A percentile compares a stretch with the other conserved stretches of the same genome.
These are phyloP conservation scores for Rachicladosporium sp. DNA, from an alignment of 2,329 filamentous ascomycete genomes.

Conservation along the genomic window DNA sequence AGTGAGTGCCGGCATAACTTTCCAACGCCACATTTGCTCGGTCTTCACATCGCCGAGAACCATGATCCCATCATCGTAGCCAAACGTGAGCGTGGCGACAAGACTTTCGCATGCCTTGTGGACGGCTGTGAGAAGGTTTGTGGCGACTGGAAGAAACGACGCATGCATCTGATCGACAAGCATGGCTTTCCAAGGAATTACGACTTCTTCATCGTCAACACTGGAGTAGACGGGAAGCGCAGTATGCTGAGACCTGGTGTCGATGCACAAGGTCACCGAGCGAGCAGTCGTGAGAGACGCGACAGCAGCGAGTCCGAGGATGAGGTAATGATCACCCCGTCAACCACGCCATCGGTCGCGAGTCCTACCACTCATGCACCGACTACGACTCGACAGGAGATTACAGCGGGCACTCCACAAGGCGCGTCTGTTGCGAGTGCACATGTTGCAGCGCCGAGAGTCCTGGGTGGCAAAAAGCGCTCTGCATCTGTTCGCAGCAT, in stretches of 20 bases:
- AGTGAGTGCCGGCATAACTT: slow-evolving; percentile 77
- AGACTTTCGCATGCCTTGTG: slow-evolving; percentile 85
- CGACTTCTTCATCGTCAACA: slow-evolving; percentile 75
- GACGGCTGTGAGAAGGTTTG: slow-evolving; percentile 79
- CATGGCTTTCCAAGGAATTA: slow-evolving; percentile 80
- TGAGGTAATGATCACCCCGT: slow-evolving; percentile 13
- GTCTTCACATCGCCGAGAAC: slow-evolving; percentile 78
- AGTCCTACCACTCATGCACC: background rate
- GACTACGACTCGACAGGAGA: background rate
- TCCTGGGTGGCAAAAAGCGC: slow-evolving; percentile 3
- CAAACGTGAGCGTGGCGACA: slow-evolving; percentile 66
- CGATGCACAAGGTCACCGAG: slow-evolving; percentile 20
- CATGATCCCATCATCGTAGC: slow-evolving; percentile 71
- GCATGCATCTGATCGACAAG: slow-evolving; percentile 85
- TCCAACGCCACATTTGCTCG: slow-evolving; percentile 67
- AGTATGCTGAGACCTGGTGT: slow-evolving; percentile 59
- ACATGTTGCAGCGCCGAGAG: slow-evolving; percentile 2
- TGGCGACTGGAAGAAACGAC: slow-evolving; percentile 68
- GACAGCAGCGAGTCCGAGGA: slow-evolving; percentile 9
- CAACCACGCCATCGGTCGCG: slow-evolving; percentile 4
- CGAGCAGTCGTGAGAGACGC: slow-evolving; percentile 18
- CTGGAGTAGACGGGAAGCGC: slow-evolving; percentile 71
- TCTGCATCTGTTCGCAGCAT: slow-evolving; percentile 1
- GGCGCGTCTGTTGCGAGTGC: slow-evolving; percentile 10
- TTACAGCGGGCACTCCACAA: slow-evolving; percentile 1